Percentiles rank a stretch among this genome's conserved stretches.
phyloP scores from a whole-genome alignment of 495 filamentous ascomycete species.

The Penicillium soppii region DNA sequence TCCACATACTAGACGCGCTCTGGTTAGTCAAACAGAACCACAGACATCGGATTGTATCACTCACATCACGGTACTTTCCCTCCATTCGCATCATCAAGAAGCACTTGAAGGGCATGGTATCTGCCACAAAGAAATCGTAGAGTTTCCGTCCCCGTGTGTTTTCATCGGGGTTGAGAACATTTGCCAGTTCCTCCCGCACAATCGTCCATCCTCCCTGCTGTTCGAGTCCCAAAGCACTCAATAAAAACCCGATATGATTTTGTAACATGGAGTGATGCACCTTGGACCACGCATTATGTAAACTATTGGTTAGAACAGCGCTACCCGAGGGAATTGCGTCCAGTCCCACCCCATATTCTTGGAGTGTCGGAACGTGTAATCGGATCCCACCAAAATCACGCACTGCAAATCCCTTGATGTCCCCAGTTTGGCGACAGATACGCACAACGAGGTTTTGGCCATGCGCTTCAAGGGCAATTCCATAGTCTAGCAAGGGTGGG shows the following conservation, averaged over 20 bases:
- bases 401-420: slow-evolving; percentile 21
- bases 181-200: slow-evolving; percentile 3
- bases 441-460: slow-evolving; percentile 22
- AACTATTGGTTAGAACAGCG: slow-evolving; percentile 8
- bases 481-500: slow-evolving; percentile 15
- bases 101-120: too few species aligned
- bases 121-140: too few species aligned
- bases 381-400: slow-evolving; percentile 23
- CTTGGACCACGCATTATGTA: slow-evolving; percentile 18
- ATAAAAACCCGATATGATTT: slow-evolving; percentile 15
- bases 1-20: too few species aligned
- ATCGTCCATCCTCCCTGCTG: slow-evolving; percentile 12
- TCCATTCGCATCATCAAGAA: too few species aligned
- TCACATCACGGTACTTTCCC: too few species aligned
- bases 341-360: not conserved
- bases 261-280: slow-evolving; percentile 25
- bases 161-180: too few species aligned
- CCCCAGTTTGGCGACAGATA: slow-evolving; percentile 8
- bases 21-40: too few species aligned
- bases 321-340: slow-evolving; percentile 1
- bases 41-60: too few species aligned
- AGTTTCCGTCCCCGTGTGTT: too few species aligned
- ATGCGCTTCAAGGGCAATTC: slow-evolving; percentile 23
- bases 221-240: slow-evolving; percentile 4
- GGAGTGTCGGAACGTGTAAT: slow-evolving; percentile 20